Percentiles rank a stretch among this genome's conserved stretches.
These are phyloP conservation scores for Nevesoporus exiguus DNA, from an alignment of 768 basidiomycete species.

Conservation along the genomic window DNA sequence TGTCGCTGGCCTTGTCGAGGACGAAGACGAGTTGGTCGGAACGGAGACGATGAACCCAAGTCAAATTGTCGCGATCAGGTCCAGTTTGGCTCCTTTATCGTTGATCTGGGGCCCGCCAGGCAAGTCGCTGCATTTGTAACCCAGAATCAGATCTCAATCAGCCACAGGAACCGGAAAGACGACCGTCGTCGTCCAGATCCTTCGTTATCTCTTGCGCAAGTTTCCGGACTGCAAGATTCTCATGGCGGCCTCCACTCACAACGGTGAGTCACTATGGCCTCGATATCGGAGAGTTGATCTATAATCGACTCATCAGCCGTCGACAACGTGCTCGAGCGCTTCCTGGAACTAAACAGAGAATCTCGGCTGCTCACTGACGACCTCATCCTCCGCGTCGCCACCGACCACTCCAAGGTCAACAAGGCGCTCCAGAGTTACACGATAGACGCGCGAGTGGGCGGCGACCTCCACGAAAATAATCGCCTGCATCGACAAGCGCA, in stretches of 20 bases:
- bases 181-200: slow-evolving; percentile 62
- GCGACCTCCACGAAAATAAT: slow-evolving; percentile 57
- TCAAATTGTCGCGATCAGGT: slow-evolving; percentile 48
- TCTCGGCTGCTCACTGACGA: slow-evolving; percentile 47
- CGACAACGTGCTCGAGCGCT: slow-evolving; percentile 67
- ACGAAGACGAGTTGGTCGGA: slow-evolving; percentile 12
- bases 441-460: slow-evolving; percentile 59
- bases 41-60: slow-evolving; percentile 46
- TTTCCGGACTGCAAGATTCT: slow-evolving; percentile 45
- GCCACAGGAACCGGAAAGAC: slow-evolving; percentile 65
- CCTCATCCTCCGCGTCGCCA: slow-evolving; percentile 64
- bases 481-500: slow-evolving; percentile 56
- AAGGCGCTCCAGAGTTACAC: slow-evolving; percentile 56
- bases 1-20: background rate
- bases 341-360: slow-evolving; percentile 45
- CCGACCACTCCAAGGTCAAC: slow-evolving; percentile 61
- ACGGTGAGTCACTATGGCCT: slow-evolving; percentile 37
- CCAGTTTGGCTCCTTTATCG: slow-evolving; percentile 43
- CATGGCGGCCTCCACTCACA: slow-evolving; percentile 72
- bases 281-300: background rate
- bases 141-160: background rate
- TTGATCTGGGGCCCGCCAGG: slow-evolving; percentile 73
- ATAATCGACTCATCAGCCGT: slow-evolving; percentile 45
- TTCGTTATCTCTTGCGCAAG: slow-evolving; percentile 39
- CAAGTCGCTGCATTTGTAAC: slow-evolving; percentile 12